These are phyloP conservation scores for Coprinellus micaceus DNA, from an alignment of 768 basidiomycete species.

Conservation along the genomic window DNA sequence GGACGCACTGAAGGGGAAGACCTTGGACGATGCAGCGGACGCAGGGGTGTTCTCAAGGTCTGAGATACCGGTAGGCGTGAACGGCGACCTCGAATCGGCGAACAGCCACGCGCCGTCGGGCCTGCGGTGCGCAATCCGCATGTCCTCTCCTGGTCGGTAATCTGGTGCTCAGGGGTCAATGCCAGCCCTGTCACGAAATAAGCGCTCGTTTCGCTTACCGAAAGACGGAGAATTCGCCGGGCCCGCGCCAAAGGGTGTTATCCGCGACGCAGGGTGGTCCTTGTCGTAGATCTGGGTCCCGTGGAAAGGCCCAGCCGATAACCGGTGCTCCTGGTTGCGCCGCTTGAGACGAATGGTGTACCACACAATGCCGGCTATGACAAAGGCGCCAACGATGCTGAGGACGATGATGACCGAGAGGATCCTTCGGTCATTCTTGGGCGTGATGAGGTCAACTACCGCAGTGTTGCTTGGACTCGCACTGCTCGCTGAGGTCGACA, in stretches of 20 bases:
- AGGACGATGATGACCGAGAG: constrained; percentile 29
- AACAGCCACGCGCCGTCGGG: constrained; percentile 58
- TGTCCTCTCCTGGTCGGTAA: constrained; percentile 49
- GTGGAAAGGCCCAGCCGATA: constrained; percentile 24
- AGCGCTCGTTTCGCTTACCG: constrained; percentile 27
- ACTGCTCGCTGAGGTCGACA: constrained; percentile 1
- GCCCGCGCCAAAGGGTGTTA: constrained; percentile 37
- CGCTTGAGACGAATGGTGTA: constrained; percentile 32
- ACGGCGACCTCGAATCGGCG: constrained; percentile 36
- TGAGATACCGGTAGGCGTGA: constrained; percentile 35
- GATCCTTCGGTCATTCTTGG: constrained; percentile 25
- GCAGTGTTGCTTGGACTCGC: neutral
- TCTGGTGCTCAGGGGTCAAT: constrained; percentile 32
- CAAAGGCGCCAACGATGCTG: constrained; percentile 24
- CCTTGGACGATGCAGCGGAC: constrained; percentile 13
- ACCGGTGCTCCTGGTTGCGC: constrained; percentile 13
- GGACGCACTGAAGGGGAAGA: constrained; percentile 15
- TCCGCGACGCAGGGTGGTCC: constrained; percentile 36
- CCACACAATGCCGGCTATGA: constrained; percentile 28
- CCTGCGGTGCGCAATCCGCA: constrained; percentile 54
- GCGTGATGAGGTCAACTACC: neutral
- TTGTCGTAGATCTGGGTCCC: constrained; percentile 26
- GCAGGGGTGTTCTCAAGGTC: constrained; percentile 32
- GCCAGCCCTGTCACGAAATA: too few relatives aligned
- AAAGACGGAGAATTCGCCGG: constrained; percentile 34